Percentiles rank a stretch among this genome's conserved stretches.
These are phyloP conservation scores for Monilinia fructicola DNA, from an alignment of 2,329 filamentous ascomycete genomes.

Conservation along the genomic window DNA sequence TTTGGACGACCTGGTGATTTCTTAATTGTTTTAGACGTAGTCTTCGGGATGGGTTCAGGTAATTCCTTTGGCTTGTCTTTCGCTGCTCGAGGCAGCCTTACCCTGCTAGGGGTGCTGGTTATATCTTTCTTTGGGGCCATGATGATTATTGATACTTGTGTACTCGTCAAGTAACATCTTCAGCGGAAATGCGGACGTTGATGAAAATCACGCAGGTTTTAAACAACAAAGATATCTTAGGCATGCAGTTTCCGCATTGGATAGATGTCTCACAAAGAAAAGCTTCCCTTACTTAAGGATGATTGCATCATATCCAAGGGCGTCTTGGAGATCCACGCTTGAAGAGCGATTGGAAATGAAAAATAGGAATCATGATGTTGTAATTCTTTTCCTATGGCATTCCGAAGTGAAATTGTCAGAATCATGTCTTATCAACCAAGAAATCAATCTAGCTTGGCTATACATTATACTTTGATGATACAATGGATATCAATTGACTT, in stretches of 20 bases:
- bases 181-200: neutral
- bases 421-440: neutral
- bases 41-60: conserved; percentile 2
- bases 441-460: neutral
- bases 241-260: conserved; percentile 17
- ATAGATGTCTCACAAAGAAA: conserved; percentile 20
- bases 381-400: neutral
- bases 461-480: neutral
- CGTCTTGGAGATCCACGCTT: neutral
- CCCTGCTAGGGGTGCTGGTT: neutral
- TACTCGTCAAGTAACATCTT: neutral
- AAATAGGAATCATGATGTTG: neutral
- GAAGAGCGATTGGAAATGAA: neutral
- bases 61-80: conserved; percentile 5
- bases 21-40: conserved; percentile 8
- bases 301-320: neutral
- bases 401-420: neutral
- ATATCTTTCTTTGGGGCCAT: conserved; percentile 9
- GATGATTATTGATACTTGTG: neutral
- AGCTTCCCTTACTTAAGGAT: neutral
- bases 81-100: conserved; percentile 14
- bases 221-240: conserved; percentile 20
- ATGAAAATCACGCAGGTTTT: neutral
- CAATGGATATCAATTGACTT: neutral
- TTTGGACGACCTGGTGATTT: neutral